Evolutionary conservation across 2,329 filamentous ascomycete species (phyloP).

Genomic region (Scedosporium minutisporum): DNA sequence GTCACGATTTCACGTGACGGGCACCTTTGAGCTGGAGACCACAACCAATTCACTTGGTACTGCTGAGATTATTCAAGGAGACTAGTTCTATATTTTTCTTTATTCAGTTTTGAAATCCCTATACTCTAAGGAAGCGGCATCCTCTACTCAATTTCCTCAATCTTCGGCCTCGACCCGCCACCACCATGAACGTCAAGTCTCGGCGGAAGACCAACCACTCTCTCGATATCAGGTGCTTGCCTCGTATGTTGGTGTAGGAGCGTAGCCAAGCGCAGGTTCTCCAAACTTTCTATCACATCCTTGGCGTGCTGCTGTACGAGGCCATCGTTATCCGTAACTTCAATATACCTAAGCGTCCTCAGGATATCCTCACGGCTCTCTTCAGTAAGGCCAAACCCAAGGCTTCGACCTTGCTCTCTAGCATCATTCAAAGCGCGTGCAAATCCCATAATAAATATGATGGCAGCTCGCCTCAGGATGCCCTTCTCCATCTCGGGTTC

Average conservation of each 20-base stretch:
- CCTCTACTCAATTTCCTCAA: constrained; percentile 52
- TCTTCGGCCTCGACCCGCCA: constrained; percentile 23
- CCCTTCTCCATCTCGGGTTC: constrained; percentile 51
- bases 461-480: constrained; percentile 58
- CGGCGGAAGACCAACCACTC: constrained; percentile 12
- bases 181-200: constrained; percentile 12
- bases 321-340: constrained; percentile 55
- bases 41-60: neutral
- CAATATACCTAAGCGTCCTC: constrained; percentile 53
- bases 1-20: neutral
- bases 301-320: constrained; percentile 57
- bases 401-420: constrained; percentile 31
- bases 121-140: neutral
- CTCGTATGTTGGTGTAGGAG: constrained; percentile 29
- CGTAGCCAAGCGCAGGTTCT: constrained; percentile 48
- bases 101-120: neutral
- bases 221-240: constrained; percentile 23
- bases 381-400: constrained; percentile 45
- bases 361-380: constrained; percentile 52
- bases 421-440: constrained; percentile 49
- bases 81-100: neutral
- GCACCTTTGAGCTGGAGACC: neutral
- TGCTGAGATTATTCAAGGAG: neutral
- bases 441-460: constrained; percentile 53
- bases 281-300: constrained; percentile 57